Evolutionary conservation across 2,329 filamentous ascomycete genomes (phyloP), one percentile per base, ranked within the genome.

Genomic region (Colletotrichum spinosum): DNA sequence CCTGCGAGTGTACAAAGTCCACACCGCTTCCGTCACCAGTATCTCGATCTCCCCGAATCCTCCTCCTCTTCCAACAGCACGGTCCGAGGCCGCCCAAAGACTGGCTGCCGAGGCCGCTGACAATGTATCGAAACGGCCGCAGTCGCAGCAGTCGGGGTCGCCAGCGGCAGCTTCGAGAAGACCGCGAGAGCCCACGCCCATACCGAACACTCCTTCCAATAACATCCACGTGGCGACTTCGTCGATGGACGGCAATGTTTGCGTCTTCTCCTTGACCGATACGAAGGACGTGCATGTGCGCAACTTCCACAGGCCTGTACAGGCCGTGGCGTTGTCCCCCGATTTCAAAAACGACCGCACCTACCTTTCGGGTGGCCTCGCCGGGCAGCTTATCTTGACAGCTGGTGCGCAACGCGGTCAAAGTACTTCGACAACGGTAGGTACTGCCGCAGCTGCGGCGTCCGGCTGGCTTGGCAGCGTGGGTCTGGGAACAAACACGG

Each of bases 171-270:
- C 83, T 8, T 84, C 87, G 11, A 83, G 85, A 62, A 83, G 79
- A 60, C 78, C 80, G 6, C 84, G 78, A 12, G 84, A 91, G 68
- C 77, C 80, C 0, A 77, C 81, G 0, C 80, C 84, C 1, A 82
- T 97, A 2, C 89, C 92, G 0, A 88, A 90, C 65, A 93, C 85
- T 0, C 92, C 93, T 0, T 94, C 93, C 2, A 98, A 97, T 72
- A 90, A 94, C 58, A 97, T 99, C 45, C 92, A 96, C 76, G 92
- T 99, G 70, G 95, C 92, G 1, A 97, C 95, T 1, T 93, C 96
- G 0, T 98, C 96, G 0, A 92, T 97, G 74, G 96, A 99, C 76
- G 97, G 96, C 15, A 95, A 97, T 74, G 93, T 99, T 12, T 98
- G 96, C 72, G 88, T 99, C 1, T 90, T 94, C 64, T 97, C 93